A percentile compares a stretch with the other conserved stretches of the same genome.
Conservation (phyloP, 371 early-diverging fungal species). For the Polyrhizophydium stewartii region DNA sequence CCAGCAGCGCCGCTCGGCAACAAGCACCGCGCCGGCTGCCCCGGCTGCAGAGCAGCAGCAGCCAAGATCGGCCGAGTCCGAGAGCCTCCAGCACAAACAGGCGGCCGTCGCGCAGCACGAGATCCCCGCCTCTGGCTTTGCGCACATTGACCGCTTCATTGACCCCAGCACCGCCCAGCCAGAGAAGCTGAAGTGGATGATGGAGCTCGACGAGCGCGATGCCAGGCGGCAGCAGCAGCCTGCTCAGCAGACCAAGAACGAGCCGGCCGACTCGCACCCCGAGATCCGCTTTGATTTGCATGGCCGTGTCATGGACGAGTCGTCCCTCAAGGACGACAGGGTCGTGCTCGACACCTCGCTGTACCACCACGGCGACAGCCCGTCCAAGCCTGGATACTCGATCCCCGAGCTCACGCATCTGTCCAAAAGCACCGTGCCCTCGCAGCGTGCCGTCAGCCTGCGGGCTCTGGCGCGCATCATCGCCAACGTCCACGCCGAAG, state of each 20-base stretch:
- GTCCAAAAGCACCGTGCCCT: slow-evolving; percentile 73
- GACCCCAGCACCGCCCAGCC: slow-evolving; percentile 52
- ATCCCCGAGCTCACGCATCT: slow-evolving; percentile 76
- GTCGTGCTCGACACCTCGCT: slow-evolving; percentile 60
- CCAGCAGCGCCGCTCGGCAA: background rate
- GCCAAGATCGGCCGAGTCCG: no score
- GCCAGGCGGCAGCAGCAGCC: background rate
- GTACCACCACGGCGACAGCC: slow-evolving; percentile 86
- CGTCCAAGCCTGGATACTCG: slow-evolving; percentile 82
- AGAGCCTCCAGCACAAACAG: background rate
- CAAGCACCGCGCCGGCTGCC: no score
- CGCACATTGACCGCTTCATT: slow-evolving; percentile 43
- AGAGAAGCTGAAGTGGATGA: slow-evolving; percentile 72
- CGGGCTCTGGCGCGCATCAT: slow-evolving; percentile 60
- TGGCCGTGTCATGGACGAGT: slow-evolving; percentile 58
- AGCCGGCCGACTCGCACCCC: background rate
- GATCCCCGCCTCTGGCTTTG: background rate
- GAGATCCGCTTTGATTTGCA: slow-evolving; percentile 70
- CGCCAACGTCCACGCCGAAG: slow-evolving; percentile 38
- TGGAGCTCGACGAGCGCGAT: background rate
- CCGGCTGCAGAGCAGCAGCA: no score
- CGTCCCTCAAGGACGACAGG: slow-evolving; percentile 41
- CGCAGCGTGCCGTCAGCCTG: slow-evolving; percentile 74
- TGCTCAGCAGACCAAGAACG: background rate
- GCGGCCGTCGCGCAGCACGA: background rate